Conservation (phyloP, 2,329 filamentous ascomycete genomes). For the Alternaria triticina region DNA sequence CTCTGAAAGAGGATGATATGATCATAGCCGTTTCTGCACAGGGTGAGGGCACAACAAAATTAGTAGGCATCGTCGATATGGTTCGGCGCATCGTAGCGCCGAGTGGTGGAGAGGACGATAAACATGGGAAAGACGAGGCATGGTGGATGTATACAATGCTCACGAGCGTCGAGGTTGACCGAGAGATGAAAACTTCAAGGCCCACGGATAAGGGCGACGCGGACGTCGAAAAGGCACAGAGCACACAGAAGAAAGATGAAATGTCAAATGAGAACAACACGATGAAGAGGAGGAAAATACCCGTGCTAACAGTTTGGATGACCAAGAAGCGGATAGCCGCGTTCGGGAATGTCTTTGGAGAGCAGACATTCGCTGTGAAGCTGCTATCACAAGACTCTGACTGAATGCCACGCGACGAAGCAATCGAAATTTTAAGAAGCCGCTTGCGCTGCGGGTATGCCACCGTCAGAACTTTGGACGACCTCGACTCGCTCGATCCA, state of each 20-base stretch:
- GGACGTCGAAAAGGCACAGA: neutral
- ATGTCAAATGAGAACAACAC: neutral
- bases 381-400: conserved; percentile 5
- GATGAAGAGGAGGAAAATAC: conserved; percentile 11
- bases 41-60: conserved; percentile 24
- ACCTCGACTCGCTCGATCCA: neutral
- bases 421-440: neutral
- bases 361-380: conserved; percentile 18
- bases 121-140: neutral
- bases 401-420: neutral
- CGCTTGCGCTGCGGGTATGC: neutral
- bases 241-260: conserved; percentile 11
- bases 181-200: neutral
- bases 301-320: conserved; percentile 32
- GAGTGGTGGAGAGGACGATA: neutral
- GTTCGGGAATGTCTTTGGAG: conserved; percentile 26
- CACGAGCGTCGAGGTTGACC: conserved; percentile 16
- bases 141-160: conserved; percentile 31
- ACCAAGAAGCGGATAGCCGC: conserved; percentile 20
- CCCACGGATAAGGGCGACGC: neutral
- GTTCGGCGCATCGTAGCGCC: conserved; percentile 17
- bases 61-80: conserved; percentile 31
- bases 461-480: neutral
- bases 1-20: conserved; percentile 5
- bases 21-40: conserved; percentile 29